Evolutionary conservation across 768 basidiomycete species (phyloP), one percentile per base, ranked within the genome.

Genomic region (Podaxis sp.): DNA sequence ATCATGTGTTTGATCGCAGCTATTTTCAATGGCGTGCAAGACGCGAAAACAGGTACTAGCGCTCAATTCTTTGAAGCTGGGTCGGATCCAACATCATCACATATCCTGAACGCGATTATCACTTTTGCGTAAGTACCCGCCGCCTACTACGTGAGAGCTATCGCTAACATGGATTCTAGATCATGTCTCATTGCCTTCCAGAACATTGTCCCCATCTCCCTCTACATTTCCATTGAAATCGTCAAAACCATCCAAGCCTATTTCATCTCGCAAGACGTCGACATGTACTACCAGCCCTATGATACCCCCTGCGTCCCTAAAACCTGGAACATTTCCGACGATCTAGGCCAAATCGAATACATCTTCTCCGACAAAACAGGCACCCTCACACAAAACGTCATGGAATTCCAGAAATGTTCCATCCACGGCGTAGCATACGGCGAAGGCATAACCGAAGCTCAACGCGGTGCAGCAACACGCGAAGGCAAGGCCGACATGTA

Each of bases 311-410:
- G 96, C 69, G 87, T 95, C 3, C 96, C 96, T 28, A 98, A 98
- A 74, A 96, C 93, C 4, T 98, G 96, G 96, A 96, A 96, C 72
- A 96, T 99, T 69, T 97, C 95, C 2, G 96, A 99, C 72, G 96
- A 99, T 76, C 87, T 99, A 1, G 96, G 96, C 26, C 96, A 99
- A 78, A 98, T 99, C 74, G 96, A 98, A 78, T 99, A 96, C 74
- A 81, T 83, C 37, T 83, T 82, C 65, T 95, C 91, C 10, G 94
- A 96, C 82, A 96, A 96, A 81, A 96, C 95, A 0, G 95, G 94
- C 17, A 99, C 96, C 6, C 87, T 99, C 54, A 99, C 96, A 0
- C 96, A 97, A 75, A 99, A 99, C 77, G 80, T 96, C 69, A 99
- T 98, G 96, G 95, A 96, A 78, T 98, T 97, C 78, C 94, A 97